These are phyloP conservation scores for Chaetomiaceae sp. DNA, from an alignment of 2,329 filamentous ascomycete species.

Conservation along the genomic window DNA sequence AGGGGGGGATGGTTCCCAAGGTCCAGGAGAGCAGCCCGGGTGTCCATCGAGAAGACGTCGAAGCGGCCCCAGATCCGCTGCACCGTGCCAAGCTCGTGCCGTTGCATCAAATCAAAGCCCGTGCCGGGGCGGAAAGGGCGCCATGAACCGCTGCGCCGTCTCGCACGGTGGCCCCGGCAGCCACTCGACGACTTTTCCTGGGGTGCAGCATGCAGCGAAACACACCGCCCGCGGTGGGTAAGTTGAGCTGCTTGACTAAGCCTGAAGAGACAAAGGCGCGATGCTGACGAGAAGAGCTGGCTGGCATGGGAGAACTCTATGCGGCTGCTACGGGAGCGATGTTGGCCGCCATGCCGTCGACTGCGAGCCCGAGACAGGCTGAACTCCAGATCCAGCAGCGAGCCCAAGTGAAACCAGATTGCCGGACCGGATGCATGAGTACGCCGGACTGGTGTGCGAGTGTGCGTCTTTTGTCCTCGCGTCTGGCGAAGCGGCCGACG, in stretches of 20 bases:
- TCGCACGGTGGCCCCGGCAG: neutral
- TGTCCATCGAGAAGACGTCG: neutral
- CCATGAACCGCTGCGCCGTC: neutral
- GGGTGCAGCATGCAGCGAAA: neutral
- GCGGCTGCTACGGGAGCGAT: neutral
- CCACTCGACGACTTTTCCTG: neutral
- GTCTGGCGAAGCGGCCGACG: constrained; percentile 7
- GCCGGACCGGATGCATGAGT: constrained; percentile 22
- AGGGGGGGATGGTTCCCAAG: neutral
- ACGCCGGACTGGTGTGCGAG: constrained; percentile 10
- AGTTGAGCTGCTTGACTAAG: no score
- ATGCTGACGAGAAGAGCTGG: no score
- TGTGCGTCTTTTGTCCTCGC: constrained; percentile 9
- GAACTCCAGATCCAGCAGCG: constrained; percentile 17
- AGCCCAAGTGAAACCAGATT: constrained; percentile 26
- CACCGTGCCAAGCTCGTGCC: constrained; percentile 1
- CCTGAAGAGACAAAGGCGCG: neutral
- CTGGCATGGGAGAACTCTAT: no score
- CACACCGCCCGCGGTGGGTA: neutral
- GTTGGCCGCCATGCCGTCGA: neutral
- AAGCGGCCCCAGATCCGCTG: neutral
- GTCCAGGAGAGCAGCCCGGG: no score
- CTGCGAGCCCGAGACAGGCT: constrained; percentile 17
- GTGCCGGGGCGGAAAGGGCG: constrained; percentile 3
- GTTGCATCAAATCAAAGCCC: neutral